Base-by-base conservation (phyloP, 306 rosid genomes). In the Crotalaria pallida region DNA sequence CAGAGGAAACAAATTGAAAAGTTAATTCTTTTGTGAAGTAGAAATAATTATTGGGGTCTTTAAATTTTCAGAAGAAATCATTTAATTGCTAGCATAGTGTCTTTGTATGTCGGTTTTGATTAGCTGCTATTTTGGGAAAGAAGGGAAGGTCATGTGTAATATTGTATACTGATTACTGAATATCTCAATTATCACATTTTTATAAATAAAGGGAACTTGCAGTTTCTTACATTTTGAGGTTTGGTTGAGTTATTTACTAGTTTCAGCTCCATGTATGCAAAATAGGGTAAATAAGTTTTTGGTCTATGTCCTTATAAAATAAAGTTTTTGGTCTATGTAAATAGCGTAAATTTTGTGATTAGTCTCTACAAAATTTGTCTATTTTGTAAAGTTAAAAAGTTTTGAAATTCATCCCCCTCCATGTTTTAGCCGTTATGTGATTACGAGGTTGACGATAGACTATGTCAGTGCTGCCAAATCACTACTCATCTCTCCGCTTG, bases 231-330 rank as follows among this genome's bases (percentile, higher is more conserved):
- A 13, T 66, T 50, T 2, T 31, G 55, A 27, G 43, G 55, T 58
- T 70, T 65, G 26, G 19, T 58, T 22, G 45, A 41, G 17, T 69
- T 66, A 15, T 6, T 58, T 58, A 15, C 40, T 44, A 53, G 16
- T 36, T 38, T 79, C 67, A 74, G 67, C 49, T 48, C 67, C 36
- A 19, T 19, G 59, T 67, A 41, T 36, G 33, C 38, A 56, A 24
- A 40, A 21, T 58, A n/a, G n/a, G n/a, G n/a, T n/a, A n/a, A n/a
- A n/a, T n/a, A n/a, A n/a, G n/a, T n/a, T n/a, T n/a, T n/a, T n/a
- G n/a, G n/a, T n/a, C n/a, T n/a, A n/a, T n/a, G n/a, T n/a, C n/a
- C n/a, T n/a, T n/a, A n/a, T n/a, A n/a, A n/a, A n/a, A n/a, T n/a
- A n/a, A n/a, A n/a, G n/a, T n/a, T n/a, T n/a, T n/a, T n/a, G n/a